Percentiles rank a stretch among this genome's conserved stretches.
Conservation (phyloP, 1,284 basidiomycete species). For the Leccinum griseonigrum region DNA sequence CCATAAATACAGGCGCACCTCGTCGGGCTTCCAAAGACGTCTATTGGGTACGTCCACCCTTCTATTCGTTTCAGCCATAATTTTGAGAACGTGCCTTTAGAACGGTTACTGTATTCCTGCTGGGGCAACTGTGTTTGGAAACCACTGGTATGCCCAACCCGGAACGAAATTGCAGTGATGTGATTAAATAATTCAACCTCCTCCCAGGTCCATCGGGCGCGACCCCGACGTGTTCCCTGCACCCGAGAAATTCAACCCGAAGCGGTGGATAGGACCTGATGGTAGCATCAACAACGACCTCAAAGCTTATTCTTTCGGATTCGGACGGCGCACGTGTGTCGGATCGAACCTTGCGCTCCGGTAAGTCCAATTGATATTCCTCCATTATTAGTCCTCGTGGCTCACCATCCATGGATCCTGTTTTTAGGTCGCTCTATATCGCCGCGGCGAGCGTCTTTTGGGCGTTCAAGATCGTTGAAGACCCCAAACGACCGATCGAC, state of each 20-base stretch:
- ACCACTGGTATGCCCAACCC: constrained; percentile 43
- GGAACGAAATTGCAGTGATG: not conserved
- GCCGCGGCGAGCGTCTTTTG: constrained; percentile 59
- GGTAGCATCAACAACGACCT: constrained; percentile 49
- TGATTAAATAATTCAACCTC: not conserved
- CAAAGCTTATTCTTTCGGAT: constrained; percentile 56
- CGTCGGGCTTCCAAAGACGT: constrained; percentile 20
- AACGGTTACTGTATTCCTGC: constrained; percentile 53
- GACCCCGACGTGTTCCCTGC: constrained; percentile 59
- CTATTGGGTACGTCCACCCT: constrained; percentile 15
- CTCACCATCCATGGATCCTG: not conserved
- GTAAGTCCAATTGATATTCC: constrained; percentile 10
- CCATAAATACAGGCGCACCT: constrained; percentile 21
- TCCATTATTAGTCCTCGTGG: not conserved
- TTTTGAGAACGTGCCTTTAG: constrained; percentile 26
- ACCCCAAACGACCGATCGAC: constrained; percentile 52
- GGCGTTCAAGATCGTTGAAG: constrained; percentile 52
- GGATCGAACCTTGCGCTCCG: constrained; percentile 54
- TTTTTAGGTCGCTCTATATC: constrained; percentile 51
- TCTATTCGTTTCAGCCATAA: not conserved
- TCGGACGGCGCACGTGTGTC: constrained; percentile 59
- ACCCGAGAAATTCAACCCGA: constrained; percentile 56
- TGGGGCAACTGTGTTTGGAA: not conserved
- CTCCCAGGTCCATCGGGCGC: constrained; percentile 45
- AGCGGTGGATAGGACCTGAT: constrained; percentile 53